Conservation (phyloP, 768 basidiomycete species). For the Mycena galopus region DNA sequence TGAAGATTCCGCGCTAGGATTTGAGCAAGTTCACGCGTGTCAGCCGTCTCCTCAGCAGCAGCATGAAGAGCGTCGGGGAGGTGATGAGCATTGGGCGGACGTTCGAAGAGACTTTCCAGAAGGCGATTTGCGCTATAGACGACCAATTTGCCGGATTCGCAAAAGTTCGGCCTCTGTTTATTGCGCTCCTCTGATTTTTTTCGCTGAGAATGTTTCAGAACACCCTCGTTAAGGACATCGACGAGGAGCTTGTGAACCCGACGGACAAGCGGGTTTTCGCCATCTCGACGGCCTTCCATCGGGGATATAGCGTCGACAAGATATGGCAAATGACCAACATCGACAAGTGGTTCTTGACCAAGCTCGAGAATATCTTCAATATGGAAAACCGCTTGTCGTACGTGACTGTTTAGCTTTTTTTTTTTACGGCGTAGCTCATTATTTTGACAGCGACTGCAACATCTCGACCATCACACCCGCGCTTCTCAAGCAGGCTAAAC, state of each 20-base stretch:
- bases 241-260: slow-evolving; percentile 93
- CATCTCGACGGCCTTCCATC: slow-evolving; percentile 92
- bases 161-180: slow-evolving; percentile 61
- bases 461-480: slow-evolving; percentile 73
- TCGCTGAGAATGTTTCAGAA: slow-evolving; percentile 64
- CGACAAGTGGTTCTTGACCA: slow-evolving; percentile 98
- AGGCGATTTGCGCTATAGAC: slow-evolving; percentile 97
- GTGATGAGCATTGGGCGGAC: slow-evolving; percentile 99
- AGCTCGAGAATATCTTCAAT: slow-evolving; percentile 84
- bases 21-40: slow-evolving; percentile 98
- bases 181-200: neutral
- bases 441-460: slow-evolving; percentile 64
- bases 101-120: slow-evolving; percentile 99
- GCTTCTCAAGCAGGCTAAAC: slow-evolving; percentile 86
- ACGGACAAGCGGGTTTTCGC: slow-evolving; percentile 98
- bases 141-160: slow-evolving; percentile 95
- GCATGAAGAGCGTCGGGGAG: slow-evolving; percentile 99
- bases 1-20: slow-evolving; percentile 99
- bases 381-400: slow-evolving; percentile 86
- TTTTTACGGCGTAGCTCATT: slow-evolving; percentile 4
- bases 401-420: slow-evolving; percentile 47
- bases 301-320: slow-evolving; percentile 94
- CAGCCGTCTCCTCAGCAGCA: slow-evolving; percentile 89
- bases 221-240: slow-evolving; percentile 89
- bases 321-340: slow-evolving; percentile 99